Conservation (phyloP, 2,329 filamentous ascomycete species). For the Ophidiomyces ophidiicola region DNA sequence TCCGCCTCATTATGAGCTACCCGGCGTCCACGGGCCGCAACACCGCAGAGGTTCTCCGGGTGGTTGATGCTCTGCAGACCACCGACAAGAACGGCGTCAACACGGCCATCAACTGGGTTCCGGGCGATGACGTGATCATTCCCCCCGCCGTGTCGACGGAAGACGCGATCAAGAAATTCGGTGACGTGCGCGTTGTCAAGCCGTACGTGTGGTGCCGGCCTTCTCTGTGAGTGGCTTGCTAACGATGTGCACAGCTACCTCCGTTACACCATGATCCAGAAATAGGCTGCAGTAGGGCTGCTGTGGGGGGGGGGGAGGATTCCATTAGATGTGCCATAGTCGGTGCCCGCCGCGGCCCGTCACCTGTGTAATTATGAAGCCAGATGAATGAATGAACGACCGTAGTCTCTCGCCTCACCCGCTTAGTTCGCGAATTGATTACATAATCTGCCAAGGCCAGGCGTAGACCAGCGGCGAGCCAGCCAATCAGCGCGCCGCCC, state of each 20-base stretch:
- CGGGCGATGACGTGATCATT: constrained; percentile 84
- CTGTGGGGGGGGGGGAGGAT: background rate
- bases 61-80: constrained; percentile 66
- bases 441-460: too few species aligned
- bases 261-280: constrained; percentile 27
- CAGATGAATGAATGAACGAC: too few species aligned
- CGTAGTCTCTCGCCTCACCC: too few species aligned
- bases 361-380: too few species aligned
- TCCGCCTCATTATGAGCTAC: constrained; percentile 84
- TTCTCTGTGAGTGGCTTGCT: background rate
- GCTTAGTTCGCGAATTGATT: too few species aligned
- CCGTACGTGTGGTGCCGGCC: constrained; percentile 31
- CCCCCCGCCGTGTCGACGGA: constrained; percentile 70
- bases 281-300: constrained; percentile 13
- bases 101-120: constrained; percentile 82
- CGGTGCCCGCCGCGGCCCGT: constrained; percentile 1
- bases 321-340: background rate
- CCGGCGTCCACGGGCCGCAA: constrained; percentile 82
- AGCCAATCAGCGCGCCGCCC: too few species aligned
- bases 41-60: constrained; percentile 64
- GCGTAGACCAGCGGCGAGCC: too few species aligned
- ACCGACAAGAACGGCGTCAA: constrained; percentile 81
- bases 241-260: constrained; percentile 22
- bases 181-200: constrained; percentile 52
- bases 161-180: constrained; percentile 80